Base-by-base conservation (phyloP, 2,329 filamentous ascomycete species). In the Sclerotiophoma versabilis region DNA sequence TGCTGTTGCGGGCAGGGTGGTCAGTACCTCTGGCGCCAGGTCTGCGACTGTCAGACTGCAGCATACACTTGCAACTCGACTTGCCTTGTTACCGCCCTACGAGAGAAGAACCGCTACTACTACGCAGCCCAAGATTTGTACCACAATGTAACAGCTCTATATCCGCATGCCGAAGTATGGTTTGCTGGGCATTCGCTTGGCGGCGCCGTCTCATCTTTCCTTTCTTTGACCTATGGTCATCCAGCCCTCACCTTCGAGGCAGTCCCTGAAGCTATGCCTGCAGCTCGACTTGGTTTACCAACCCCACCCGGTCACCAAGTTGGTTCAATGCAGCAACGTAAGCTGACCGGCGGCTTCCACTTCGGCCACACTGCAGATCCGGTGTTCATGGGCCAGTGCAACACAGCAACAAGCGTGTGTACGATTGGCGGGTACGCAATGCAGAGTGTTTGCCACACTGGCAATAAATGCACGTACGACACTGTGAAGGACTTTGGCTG, bases 311-410 rank as follows among this genome's bases (percentile, higher is more conserved):
- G 90, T 20, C 82, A 88, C 38, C 84, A 93, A 66, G 84, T 91
- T 20, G 81, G 84, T 34, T 81, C 84, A 26, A 88, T 91, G 25
- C 91, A 96, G 68, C 58, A 66, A 30, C 68, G 72, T 15, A 65
- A 65, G 54, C 84, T 86, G 66, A 96, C 92, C 0, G 93, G 91
- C 11, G 83, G 90, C 0, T 96, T 87, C 70, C 95, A 99, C 74
- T 93, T 97, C 72, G 95, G 95, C 4, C 93, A 98, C 69, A 98
- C 92, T 0, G 95, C 95, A 0, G 95, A 99, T 74, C 95, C 95
- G 0, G 87, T 99, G 27, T 99, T 89, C 69, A 93, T 97, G 79
- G 95, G 95, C 26, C 91, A 88, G 0, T 98, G 95, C 77, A 97
- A 96, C 68, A 91, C 90, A 26, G 91, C 91, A 2, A 92, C 91